Conservation (phyloP, 1,139 yeast species). For the Yamadazyma buinensis region DNA sequence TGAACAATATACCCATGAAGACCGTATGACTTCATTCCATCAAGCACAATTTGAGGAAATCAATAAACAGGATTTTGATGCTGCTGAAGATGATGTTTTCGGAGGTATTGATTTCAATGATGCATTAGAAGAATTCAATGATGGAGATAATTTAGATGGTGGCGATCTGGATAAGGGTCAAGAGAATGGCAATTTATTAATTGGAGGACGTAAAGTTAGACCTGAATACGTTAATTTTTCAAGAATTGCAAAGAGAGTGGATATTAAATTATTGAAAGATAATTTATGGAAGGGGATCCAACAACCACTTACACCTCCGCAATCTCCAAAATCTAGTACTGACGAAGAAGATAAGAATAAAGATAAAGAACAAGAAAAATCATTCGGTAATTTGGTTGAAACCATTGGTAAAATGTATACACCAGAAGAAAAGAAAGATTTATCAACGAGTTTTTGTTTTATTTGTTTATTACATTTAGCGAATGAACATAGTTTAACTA, state of each 20-base stretch:
- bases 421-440: conserved; percentile 52
- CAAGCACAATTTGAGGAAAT: conserved; percentile 45
- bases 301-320: conserved; percentile 7
- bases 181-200: conserved; percentile 22
- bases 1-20: conserved; percentile 48
- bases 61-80: conserved; percentile 22
- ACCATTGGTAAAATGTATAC: conserved; percentile 54
- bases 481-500: conserved; percentile 75
- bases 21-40: conserved; percentile 38
- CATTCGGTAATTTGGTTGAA: conserved; percentile 46
- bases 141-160: conserved; percentile 36
- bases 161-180: conserved; percentile 16
- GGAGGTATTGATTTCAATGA: conserved; percentile 47
- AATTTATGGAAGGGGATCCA: conserved; percentile 71
- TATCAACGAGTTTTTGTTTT: conserved; percentile 85
- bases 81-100: conserved; percentile 30
- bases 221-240: conserved; percentile 74
- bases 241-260: conserved; percentile 79
- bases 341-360: conserved; percentile 2
- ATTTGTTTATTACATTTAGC: conserved; percentile 84
- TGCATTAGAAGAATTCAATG: conserved; percentile 29
- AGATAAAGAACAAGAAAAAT: conserved; percentile 3
- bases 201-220: conserved; percentile 41
- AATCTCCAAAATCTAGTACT: conserved; percentile 2
- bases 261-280: conserved; percentile 73